Percentiles rank a stretch among this genome's conserved stretches.
Evolutionary conservation across 345 rosid species (phyloP).

Genomic region (Streptanthus diversifolius): DNA sequence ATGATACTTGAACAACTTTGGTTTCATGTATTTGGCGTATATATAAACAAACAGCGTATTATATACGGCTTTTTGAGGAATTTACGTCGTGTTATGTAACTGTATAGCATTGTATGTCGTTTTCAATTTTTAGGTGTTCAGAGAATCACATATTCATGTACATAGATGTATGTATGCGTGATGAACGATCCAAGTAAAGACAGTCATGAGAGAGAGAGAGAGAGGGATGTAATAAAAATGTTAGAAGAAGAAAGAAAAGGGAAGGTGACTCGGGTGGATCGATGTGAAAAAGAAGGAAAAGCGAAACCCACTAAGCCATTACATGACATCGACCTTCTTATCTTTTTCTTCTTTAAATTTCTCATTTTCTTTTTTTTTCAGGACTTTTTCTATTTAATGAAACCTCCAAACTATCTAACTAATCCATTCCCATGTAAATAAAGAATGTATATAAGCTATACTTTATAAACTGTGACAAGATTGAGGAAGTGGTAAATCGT

Average conservation of each 20-base stretch:
- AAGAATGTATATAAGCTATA: background rate
- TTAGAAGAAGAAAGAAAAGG: constrained; percentile 10
- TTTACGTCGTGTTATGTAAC: background rate
- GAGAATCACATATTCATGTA: background rate
- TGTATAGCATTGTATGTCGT: constrained; percentile 24
- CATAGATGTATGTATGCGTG: background rate
- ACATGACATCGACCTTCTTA: constrained; percentile 39
- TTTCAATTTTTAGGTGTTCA: constrained; percentile 25
- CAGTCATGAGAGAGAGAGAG: constrained; percentile 5
- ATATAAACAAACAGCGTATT: constrained; percentile 27
- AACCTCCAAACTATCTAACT: constrained; percentile 22
- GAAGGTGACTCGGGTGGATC: constrained; percentile 63
- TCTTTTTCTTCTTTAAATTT: constrained; percentile 25
- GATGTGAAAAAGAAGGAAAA: constrained; percentile 33
- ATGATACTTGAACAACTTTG: constrained; percentile 1
- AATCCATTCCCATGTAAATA: constrained; percentile 8
- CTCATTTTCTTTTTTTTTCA: constrained; percentile 45
- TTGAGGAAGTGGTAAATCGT: background rate
- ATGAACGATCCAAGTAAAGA: constrained; percentile 19
- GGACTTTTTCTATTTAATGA: constrained; percentile 25
- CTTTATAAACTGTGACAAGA: background rate
- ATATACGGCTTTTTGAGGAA: constrained; percentile 7
- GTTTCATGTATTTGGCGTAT: constrained; percentile 34
- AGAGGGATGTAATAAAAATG: background rate
- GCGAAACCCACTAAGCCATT: constrained; percentile 58